Conservation (phyloP, 2,329 filamentous ascomycete species). For the Cyphellophora europaea region DNA sequence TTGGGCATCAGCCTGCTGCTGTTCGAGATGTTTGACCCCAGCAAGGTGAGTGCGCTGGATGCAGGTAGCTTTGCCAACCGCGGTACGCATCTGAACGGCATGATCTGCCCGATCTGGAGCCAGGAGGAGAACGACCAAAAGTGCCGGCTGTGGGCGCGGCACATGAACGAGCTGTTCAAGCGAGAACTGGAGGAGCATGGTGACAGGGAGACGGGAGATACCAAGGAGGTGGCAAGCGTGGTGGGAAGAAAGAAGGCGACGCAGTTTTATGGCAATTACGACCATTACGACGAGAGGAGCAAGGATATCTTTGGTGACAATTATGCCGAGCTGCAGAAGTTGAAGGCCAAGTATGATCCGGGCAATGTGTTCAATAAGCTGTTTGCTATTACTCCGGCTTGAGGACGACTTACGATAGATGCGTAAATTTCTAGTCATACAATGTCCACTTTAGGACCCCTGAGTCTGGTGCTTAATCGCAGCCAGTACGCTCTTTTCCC, state of each 20-base stretch:
- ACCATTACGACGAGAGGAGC: constrained; percentile 18
- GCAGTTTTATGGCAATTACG: constrained; percentile 18
- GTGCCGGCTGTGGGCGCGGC: constrained; percentile 30
- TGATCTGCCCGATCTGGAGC: constrained; percentile 33
- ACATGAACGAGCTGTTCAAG: constrained; percentile 23
- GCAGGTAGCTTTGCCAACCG: constrained; percentile 39
- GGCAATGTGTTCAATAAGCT: constrained; percentile 38
- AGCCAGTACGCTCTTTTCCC: constrained; percentile 14
- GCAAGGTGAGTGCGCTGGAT: constrained; percentile 27
- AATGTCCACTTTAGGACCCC: no score
- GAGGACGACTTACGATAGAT: no score
- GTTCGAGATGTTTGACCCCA: constrained; percentile 35
- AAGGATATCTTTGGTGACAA: constrained; percentile 37
- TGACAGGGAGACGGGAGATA: constrained; percentile 6
- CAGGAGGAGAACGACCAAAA: constrained; percentile 27
- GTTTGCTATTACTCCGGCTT: constrained; percentile 23
- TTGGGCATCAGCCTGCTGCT: constrained; percentile 25
- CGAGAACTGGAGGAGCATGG: constrained; percentile 15
- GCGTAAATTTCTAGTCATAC: no score
- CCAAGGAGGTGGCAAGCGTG: constrained; percentile 5
- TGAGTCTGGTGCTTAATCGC: constrained; percentile 16
- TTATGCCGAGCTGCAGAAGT: constrained; percentile 27
- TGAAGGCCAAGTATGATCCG: constrained; percentile 40
- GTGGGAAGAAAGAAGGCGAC: constrained; percentile 13
- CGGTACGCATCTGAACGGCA: constrained; percentile 35